Evolutionary conservation across 371 early-diverging fungal genomes (phyloP).

Genomic region (Actinomucor elegans): DNA sequence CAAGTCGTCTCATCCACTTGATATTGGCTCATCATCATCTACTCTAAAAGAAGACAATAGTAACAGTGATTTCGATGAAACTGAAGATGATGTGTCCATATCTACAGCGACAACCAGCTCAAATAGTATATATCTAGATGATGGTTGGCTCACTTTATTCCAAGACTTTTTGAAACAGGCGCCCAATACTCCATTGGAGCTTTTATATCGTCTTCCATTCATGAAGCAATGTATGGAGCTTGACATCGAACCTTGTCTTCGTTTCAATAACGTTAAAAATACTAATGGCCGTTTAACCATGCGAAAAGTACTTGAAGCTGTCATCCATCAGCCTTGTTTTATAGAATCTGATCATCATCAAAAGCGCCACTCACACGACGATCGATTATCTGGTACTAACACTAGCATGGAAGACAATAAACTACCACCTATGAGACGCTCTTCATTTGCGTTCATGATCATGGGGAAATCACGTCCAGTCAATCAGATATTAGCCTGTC

Average conservation of each 20-base stretch:
- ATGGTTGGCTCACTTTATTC: constrained; percentile 10
- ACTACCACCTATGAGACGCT: background rate
- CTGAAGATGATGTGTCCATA: background rate
- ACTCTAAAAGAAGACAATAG: too few relatives aligned
- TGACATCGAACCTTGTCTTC: constrained; percentile 27
- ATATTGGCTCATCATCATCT: too few relatives aligned
- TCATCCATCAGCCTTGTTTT: constrained; percentile 18
- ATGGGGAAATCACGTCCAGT: too few relatives aligned
- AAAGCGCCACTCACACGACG: background rate
- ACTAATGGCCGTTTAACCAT: background rate
- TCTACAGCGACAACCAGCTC: background rate
- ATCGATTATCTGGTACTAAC: background rate
- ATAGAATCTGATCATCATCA: constrained; percentile 11
- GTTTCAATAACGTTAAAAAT: constrained; percentile 4
- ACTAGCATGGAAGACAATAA: background rate
- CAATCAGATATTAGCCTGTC: too few relatives aligned
- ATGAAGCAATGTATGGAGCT: constrained; percentile 17
- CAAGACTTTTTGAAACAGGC: constrained; percentile 12
- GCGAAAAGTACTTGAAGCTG: constrained; percentile 6
- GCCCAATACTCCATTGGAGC: constrained; percentile 10
- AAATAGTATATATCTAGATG: background rate
- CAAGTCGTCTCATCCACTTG: background rate
- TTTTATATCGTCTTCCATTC: constrained; percentile 13
- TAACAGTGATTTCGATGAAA: background rate
- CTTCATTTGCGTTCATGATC: too few relatives aligned